phyloP scores from a whole-genome alignment of 345 rosid genomes.

The Ailanthus altissimus region DNA sequence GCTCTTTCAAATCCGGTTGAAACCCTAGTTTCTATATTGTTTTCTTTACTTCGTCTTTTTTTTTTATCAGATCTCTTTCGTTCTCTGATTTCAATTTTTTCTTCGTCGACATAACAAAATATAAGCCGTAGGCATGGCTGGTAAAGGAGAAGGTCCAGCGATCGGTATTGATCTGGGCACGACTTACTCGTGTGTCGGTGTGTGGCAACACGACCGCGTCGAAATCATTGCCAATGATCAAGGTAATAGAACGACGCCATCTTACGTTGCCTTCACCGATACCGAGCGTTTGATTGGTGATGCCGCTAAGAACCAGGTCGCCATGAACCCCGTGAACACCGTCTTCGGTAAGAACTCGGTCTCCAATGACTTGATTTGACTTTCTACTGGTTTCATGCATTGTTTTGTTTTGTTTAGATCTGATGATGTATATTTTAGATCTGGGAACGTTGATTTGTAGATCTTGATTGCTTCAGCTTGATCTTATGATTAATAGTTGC shows the following conservation, averaged over 20 bases:
- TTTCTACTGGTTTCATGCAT: neutral
- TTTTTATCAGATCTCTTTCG: neutral
- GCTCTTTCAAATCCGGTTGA: neutral
- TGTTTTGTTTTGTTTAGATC: constrained; percentile 21
- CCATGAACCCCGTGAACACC: constrained; percentile 73
- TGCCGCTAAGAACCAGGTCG: constrained; percentile 84
- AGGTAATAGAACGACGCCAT: constrained; percentile 74
- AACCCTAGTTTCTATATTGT: constrained; percentile 38
- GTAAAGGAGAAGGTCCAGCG: constrained; percentile 81
- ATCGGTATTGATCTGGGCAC: constrained; percentile 79
- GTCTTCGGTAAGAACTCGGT: constrained; percentile 54
- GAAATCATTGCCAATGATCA: constrained; percentile 81
- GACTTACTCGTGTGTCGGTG: constrained; percentile 75
- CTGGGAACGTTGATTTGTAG: neutral
- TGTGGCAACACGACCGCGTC: constrained; percentile 80
- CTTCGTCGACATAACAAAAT: constrained; percentile 11
- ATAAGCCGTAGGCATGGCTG: constrained; percentile 41
- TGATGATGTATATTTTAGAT: neutral
- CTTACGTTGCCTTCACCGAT: constrained; percentile 66
- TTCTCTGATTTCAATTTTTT: neutral
- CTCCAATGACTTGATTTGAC: neutral
- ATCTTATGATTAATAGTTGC: neutral
- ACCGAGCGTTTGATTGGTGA: constrained; percentile 75
- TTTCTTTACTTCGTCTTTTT: neutral
- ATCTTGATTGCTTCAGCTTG: neutral